These are phyloP conservation scores for Flaveria ramosissima DNA, from an alignment of 129 eudicot genomes.

Conservation along the genomic window DNA sequence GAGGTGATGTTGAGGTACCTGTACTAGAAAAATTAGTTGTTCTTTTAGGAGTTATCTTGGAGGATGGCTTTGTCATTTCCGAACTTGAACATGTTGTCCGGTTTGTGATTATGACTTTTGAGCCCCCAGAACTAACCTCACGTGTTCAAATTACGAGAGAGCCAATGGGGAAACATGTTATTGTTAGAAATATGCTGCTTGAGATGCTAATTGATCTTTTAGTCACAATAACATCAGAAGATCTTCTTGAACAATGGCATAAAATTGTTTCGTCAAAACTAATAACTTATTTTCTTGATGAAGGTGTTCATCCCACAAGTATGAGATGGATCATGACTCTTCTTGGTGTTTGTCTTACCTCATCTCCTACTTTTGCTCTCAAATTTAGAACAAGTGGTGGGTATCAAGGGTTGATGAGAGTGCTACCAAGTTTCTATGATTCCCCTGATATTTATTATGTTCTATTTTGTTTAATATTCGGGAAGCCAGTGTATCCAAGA, in stretches of 20 bases:
- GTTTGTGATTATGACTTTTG: constrained; percentile 92
- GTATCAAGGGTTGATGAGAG: constrained; percentile 82
- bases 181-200: constrained; percentile 95
- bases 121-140: constrained; percentile 74
- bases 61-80: constrained; percentile 87
- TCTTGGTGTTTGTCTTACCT: constrained; percentile 85
- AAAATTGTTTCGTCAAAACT: constrained; percentile 81
- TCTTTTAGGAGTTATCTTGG: constrained; percentile 83
- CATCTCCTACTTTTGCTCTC: constrained; percentile 46
- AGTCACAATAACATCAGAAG: constrained; percentile 78
- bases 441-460: constrained; percentile 97
- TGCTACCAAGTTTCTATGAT: constrained; percentile 92
- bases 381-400: constrained; percentile 56
- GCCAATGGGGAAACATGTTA: constrained; percentile 95
- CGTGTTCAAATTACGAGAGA: constrained; percentile 66
- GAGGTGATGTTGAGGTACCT: constrained; percentile 98
- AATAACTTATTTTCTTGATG: constrained; percentile 84
- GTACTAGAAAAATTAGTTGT: constrained; percentile 92
- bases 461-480: constrained; percentile 82
- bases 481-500: constrained; percentile 95
- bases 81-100: constrained; percentile 91
- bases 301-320: constrained; percentile 94
- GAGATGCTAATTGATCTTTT: constrained; percentile 97
- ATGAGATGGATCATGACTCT: constrained; percentile 98
- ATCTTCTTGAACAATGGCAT: constrained; percentile 96